phyloP scores from a whole-genome alignment of 805 yeast genomes.

The Myxozyma nipponensis region DNA sequence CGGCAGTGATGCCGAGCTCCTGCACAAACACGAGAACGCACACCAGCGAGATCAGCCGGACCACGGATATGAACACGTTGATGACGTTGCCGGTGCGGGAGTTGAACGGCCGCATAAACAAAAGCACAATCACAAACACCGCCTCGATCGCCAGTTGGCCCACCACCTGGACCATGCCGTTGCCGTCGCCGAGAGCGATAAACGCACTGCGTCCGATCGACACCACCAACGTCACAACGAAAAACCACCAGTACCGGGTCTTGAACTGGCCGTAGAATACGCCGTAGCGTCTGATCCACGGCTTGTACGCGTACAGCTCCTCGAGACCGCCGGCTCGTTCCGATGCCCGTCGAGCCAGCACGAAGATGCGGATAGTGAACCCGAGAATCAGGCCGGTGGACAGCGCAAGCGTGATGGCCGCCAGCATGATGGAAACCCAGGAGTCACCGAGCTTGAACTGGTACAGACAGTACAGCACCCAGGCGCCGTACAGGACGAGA shows the following conservation, averaged over 20 bases:
- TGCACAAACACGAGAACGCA: constrained; percentile 35
- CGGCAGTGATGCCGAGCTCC: constrained; percentile 31
- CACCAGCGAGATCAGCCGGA: constrained; percentile 33
- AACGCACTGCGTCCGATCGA: constrained; percentile 36
- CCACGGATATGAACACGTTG: constrained; percentile 33
- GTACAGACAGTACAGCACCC: constrained; percentile 35
- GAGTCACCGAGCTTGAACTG: constrained; percentile 36
- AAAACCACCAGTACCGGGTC: constrained; percentile 37
- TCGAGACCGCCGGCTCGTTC: constrained; percentile 28
- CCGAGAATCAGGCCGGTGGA: constrained; percentile 31
- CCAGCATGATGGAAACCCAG: constrained; percentile 35
- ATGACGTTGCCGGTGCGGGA: constrained; percentile 34
- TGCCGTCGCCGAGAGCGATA: constrained; percentile 36
- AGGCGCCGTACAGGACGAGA: constrained; percentile 36
- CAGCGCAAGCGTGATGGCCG: constrained; percentile 33
- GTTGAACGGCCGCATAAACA: constrained; percentile 33
- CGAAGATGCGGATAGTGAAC: constrained; percentile 31
- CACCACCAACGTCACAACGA: constrained; percentile 29
- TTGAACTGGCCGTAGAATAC: constrained; percentile 37
- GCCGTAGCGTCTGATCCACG: constrained; percentile 36
- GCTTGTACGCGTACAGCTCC: constrained; percentile 32
- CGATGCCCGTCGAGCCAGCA: constrained; percentile 32
- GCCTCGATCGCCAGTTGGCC: constrained; percentile 37
- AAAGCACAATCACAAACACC: constrained; percentile 26
- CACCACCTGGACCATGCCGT: constrained; percentile 36